These are phyloP conservation scores for Malassezia nana DNA, from an alignment of 1,284 basidiomycete genomes.

Conservation along the genomic window DNA sequence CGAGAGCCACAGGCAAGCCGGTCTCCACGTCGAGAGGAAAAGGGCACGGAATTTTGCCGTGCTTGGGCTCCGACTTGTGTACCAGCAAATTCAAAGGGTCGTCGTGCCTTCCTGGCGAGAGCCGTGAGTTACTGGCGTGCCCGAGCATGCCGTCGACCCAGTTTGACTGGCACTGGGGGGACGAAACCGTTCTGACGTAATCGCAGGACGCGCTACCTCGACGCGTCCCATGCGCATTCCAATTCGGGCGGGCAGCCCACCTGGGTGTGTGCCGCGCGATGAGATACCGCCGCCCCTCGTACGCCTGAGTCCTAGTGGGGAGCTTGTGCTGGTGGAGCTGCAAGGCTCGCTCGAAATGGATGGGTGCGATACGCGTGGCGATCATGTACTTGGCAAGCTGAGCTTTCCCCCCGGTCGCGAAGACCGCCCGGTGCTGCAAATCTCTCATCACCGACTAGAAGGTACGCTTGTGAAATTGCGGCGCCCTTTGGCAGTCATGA, in stretches of 20 bases:
- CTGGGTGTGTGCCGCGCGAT: not conserved
- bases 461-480: conserved; percentile 65
- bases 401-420: conserved; percentile 28
- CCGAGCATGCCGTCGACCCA: not conserved
- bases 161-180: not conserved
- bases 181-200: not conserved
- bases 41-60: not conserved
- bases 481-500: conserved; percentile 32
- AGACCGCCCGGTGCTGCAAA: conserved; percentile 66
- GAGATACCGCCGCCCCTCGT: conserved; percentile 10
- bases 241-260: conserved; percentile 1
- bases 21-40: not conserved
- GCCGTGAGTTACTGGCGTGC: not conserved
- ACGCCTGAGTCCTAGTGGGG: conserved; percentile 27
- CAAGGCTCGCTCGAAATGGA: conserved; percentile 44
- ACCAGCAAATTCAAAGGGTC: no score
- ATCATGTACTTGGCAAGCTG: conserved; percentile 31
- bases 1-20: not conserved
- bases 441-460: conserved; percentile 80
- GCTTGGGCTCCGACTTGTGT: no score
- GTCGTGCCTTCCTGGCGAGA: no score
- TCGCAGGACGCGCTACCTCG: not conserved
- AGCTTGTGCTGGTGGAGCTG: conserved; percentile 42
- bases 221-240: conserved; percentile 19
- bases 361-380: conserved; percentile 18